Base-by-base conservation (phyloP, 345 rosid species). In the Noccaea caerulescens region DNA sequence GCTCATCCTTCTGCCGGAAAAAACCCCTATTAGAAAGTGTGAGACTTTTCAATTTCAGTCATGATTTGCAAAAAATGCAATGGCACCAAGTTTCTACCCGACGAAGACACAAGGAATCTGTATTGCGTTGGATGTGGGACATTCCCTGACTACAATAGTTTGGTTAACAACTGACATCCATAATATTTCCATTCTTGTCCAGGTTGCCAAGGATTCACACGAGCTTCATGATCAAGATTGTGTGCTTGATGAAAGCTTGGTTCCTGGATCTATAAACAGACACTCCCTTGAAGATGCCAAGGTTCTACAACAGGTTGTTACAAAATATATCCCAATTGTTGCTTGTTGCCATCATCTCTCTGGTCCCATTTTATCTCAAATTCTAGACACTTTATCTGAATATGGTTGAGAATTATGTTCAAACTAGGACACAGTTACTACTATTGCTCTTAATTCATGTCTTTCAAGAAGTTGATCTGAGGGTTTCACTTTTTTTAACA, bases 291-390 rank as follows among this genome's bases (percentile, higher is more conserved):
- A 75, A 61, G 79, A 84, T 63, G 95, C 96, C 62, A 89, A 80
- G 82, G 93, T 89, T 79, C 85, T 91, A 62, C 87, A 69, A 16
- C 97, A 91, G 79, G 84, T 94, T 64, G 96, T 89, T 85, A 94
- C 81, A 75, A 91, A 94, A 81, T 94, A 86, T 76, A 89, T 94
- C 66, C 97, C 96, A 14, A 80, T 94, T 49, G 84, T 89, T 66
- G 90, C 93, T 62, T 84, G 90, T 91, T 82, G 90, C 93, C 74
- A 78, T 89, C 66, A 23, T 61, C 51, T 60, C 20, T 51, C 43
- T 34, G 1, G 49, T 52, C 69, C 53, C 44, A 37, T 18, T 60
- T 36, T 61, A n/a, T 63, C n/a, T 69, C 3, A 39, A 49, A 14
- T n/a, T 46, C 27, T 45, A 37, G 9, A 23, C 20, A 60, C 10